These are phyloP conservation scores for Botrytis hyacinthi DNA, from an alignment of 2,329 filamentous ascomycete species.

Conservation along the genomic window DNA sequence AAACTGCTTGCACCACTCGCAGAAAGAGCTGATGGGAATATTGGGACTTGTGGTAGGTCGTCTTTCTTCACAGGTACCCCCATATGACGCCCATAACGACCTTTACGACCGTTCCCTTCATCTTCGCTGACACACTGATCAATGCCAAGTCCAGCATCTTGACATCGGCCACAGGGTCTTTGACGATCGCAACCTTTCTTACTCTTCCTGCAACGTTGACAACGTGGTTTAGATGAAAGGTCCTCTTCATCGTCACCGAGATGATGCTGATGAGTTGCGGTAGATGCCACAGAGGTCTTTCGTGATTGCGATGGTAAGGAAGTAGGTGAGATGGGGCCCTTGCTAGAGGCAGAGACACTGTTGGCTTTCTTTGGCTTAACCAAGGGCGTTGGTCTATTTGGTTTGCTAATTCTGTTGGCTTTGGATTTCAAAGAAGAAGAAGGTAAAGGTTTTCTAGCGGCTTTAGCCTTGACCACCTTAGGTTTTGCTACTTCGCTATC, in stretches of 20 bases:
- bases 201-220: constrained; percentile 97
- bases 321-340: constrained; percentile 58
- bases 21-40: constrained; percentile 36
- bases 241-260: constrained; percentile 77
- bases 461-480: constrained; percentile 45
- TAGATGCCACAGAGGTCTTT: constrained; percentile 71
- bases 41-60: constrained; percentile 44
- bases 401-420: constrained; percentile 46
- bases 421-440: constrained; percentile 47
- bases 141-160: constrained; percentile 88
- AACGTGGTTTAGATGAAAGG: constrained; percentile 90
- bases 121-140: constrained; percentile 97
- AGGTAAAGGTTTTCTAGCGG: constrained; percentile 43
- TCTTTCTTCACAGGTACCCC: constrained; percentile 62
- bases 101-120: constrained; percentile 94
- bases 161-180: constrained; percentile 90
- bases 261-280: constrained; percentile 60
- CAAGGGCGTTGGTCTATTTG: constrained; percentile 37
- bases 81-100: constrained; percentile 77
- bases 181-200: constrained; percentile 99
- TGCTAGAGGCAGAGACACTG: constrained; percentile 33
- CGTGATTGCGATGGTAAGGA: constrained; percentile 69
- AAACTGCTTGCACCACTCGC: constrained; percentile 39
- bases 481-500: constrained; percentile 33
- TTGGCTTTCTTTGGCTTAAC: constrained; percentile 52